Evolutionary conservation across 2,329 filamentous ascomycete species (phyloP), one percentile per base, ranked within the genome.

Genomic region (Ceratocystis huliohia): DNA sequence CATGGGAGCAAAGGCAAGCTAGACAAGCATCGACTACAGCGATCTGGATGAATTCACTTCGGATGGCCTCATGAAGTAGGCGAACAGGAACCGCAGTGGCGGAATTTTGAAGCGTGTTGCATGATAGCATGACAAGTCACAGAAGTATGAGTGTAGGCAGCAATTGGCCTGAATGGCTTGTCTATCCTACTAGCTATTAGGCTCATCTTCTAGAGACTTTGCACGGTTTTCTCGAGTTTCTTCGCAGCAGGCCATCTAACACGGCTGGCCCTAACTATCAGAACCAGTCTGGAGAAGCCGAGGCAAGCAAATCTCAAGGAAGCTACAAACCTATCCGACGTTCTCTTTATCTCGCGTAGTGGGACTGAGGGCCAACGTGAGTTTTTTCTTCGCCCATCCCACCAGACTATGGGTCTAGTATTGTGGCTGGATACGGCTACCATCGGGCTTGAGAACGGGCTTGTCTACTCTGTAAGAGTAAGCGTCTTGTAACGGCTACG

Each of bases 281-380:
- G 87, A 73, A 83, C 90, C 65, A 88, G 91, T 74, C 76, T 88
- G 53, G 88, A 91, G 75, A 90, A 88, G 73, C 87, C 87, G 1
- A 79, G 78, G 13, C 80, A 88, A 10, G 73, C 75, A 33, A 85
- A 84, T 1, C 77, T 90, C 66, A 75, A 78, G 63, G 77, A 82
- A 33, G 78, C 89, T 61, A 85, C 85, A 30, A 77, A 77, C 46
- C 78, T 81, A 70, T 87, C 86, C 28, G 84, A 90, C 71, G 80
- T 88, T 20, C 82, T 90, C n/a, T 89, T 90, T 73, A 90, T 87
- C 75, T 88, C 87, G 13, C 82, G 81, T 71, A 79, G 78, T 63
- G 91, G 88, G 87, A 87, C 87, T 68, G 81, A 86, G 77, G 86
- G 69, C 41, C 50, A 61, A 70, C 68, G 37, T 64, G 48, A 67